A percentile compares a stretch with the other conserved stretches of the same genome.
phyloP scores from a whole-genome alignment of 331 rosid species.

The Malus hybrid region DNA sequence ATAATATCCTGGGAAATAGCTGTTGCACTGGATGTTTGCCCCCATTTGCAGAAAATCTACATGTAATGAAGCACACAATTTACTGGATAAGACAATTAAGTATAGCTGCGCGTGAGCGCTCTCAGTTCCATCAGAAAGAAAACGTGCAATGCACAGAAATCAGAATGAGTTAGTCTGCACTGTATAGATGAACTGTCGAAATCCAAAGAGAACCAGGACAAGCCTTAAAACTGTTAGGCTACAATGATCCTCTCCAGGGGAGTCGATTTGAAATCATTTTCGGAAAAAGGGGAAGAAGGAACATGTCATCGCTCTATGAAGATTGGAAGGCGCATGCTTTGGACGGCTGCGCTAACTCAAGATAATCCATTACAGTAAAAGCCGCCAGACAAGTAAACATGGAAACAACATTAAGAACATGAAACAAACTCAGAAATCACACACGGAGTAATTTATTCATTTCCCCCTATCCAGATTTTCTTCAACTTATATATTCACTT shows the following conservation, averaged over 20 bases:
- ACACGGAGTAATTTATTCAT: neutral
- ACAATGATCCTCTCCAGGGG: neutral
- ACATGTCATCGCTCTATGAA: neutral
- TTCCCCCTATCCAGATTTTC: neutral
- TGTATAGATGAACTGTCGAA: neutral
- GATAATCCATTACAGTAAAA: neutral
- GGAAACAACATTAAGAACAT: conserved; percentile 5
- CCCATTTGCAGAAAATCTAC: conserved; percentile 42
- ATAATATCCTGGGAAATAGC: conserved; percentile 26
- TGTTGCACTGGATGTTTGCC: conserved; percentile 34
- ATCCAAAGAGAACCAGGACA: neutral
- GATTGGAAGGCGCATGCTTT: neutral
- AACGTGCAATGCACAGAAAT: neutral
- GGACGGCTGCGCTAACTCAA: neutral
- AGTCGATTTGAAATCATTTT: neutral
- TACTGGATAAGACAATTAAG: neutral
- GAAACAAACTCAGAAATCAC: conserved; percentile 7
- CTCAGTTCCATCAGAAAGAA: neutral
- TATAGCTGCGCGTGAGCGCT: neutral
- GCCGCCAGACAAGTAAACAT: neutral
- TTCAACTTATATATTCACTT: neutral
- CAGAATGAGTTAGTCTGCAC: neutral
- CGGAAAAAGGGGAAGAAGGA: neutral
- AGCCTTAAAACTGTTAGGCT: neutral
- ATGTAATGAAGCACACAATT: conserved; percentile 6